phyloP scores from a whole-genome alignment of 768 basidiomycete genomes.

The Amanita rimosa region DNA sequence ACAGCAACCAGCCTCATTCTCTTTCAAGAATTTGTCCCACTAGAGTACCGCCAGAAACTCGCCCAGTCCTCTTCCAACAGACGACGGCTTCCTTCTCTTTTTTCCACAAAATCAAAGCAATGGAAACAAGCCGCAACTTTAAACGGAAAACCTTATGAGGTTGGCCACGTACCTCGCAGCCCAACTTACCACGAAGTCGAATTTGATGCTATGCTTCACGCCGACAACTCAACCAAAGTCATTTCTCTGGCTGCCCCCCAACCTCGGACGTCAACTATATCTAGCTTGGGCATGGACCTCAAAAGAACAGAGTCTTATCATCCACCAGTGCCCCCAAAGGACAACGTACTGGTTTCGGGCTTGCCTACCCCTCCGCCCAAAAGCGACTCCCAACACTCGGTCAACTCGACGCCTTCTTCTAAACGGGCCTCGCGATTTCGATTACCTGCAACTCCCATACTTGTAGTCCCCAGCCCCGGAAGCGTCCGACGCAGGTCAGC shows the following conservation, averaged over 20 bases:
- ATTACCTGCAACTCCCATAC: slow-evolving; percentile 26
- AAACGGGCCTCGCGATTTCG: slow-evolving; percentile 48
- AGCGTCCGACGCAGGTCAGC: slow-evolving; percentile 34
- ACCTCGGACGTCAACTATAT: slow-evolving; percentile 12
- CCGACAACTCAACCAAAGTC: slow-evolving; percentile 34
- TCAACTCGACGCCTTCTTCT: slow-evolving; percentile 10
- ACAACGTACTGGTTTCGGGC: too few species aligned
- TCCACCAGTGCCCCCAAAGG: slow-evolving; percentile 9
- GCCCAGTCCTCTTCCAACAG: slow-evolving; percentile 39
- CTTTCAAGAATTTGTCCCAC: slow-evolving; percentile 91
- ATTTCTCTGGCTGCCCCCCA: slow-evolving; percentile 21
- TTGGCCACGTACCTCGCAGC: slow-evolving; percentile 43
- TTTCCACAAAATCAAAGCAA: slow-evolving; percentile 44
- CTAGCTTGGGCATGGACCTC: slow-evolving; percentile 11
- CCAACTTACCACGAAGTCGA: slow-evolving; percentile 55
- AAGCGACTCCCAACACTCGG: background rate
- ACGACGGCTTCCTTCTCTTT: slow-evolving; percentile 60
- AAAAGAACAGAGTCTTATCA: slow-evolving; percentile 11
- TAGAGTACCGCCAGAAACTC: slow-evolving; percentile 75
- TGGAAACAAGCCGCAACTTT: slow-evolving; percentile 81
- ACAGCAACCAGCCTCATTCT: slow-evolving; percentile 62
- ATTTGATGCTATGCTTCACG: slow-evolving; percentile 66
- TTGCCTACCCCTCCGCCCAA: background rate
- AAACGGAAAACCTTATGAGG: slow-evolving; percentile 69
- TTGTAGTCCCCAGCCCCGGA: slow-evolving; percentile 41